Percentiles rank a stretch among this genome's conserved stretches.
These are phyloP conservation scores for Podaxis rugospora DNA, from an alignment of 768 basidiomycete genomes.

Conservation along the genomic window DNA sequence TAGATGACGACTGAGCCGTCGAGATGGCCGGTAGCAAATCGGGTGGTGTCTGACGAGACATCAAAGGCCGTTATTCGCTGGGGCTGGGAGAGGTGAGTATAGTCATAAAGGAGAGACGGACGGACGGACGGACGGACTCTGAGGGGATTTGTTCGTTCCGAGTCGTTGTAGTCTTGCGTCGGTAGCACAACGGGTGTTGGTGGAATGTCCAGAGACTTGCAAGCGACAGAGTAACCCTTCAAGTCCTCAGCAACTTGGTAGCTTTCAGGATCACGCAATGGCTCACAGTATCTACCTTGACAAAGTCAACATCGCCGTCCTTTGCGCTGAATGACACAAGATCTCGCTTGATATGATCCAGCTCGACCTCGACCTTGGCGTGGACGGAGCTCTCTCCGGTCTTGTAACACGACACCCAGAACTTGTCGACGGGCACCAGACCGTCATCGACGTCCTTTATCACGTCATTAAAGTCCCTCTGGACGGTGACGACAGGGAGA, in stretches of 20 bases:
- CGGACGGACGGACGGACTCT: conserved; percentile 24
- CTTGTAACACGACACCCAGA: conserved; percentile 73
- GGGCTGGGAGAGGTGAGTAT: conserved; percentile 27
- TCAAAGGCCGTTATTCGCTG: conserved; percentile 62
- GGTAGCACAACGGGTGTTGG: conserved; percentile 10
- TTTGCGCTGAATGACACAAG: conserved; percentile 38
- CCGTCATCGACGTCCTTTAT: conserved; percentile 62
- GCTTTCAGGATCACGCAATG: conserved; percentile 20
- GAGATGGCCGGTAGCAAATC: conserved; percentile 53
- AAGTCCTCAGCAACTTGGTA: neutral
- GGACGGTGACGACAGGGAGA: conserved; percentile 53
- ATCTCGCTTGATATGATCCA: conserved; percentile 51
- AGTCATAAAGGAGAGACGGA: neutral
- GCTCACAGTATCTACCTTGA: conserved; percentile 25
- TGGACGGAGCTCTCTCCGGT: conserved; percentile 51
- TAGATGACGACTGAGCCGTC: conserved; percentile 55
- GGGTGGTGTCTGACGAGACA: conserved; percentile 44
- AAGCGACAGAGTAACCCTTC: conserved; percentile 41
- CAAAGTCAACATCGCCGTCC: conserved; percentile 47
- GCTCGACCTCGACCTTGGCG: conserved; percentile 50
- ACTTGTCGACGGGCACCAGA: conserved; percentile 49
- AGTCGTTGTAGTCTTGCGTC: conserved; percentile 44
- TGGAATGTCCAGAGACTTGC: conserved; percentile 39
- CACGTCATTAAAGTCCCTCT: conserved; percentile 56
- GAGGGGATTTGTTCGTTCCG: conserved; percentile 36